phyloP scores from a whole-genome alignment of 2,329 filamentous ascomycete genomes.

The Westerdykella aurantiaca region DNA sequence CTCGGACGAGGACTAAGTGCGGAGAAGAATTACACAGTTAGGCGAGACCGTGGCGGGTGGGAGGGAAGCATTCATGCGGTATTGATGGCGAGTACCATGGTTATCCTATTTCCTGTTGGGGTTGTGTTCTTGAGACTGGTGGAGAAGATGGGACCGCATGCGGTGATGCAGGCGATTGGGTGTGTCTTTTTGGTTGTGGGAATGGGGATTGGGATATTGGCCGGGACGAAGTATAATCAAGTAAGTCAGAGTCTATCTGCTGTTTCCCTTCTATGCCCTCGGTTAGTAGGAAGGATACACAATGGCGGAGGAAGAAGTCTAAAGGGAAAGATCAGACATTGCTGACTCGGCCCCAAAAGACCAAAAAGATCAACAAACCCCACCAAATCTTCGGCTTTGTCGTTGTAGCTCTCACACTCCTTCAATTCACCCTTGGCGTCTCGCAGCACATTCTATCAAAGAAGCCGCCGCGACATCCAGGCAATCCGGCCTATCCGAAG shows the following conservation, averaged over 20 bases:
- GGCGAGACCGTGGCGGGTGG: constrained; percentile 20
- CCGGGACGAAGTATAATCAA: constrained; percentile 51
- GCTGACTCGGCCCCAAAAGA: constrained; percentile 35
- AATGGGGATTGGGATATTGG: constrained; percentile 48
- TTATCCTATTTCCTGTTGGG: constrained; percentile 53
- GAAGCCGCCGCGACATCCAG: constrained; percentile 7
- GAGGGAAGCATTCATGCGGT: constrained; percentile 29
- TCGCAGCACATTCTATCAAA: constrained; percentile 12
- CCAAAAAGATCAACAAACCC: constrained; percentile 47
- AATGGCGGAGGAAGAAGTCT: no score
- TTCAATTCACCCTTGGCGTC: constrained; percentile 14
- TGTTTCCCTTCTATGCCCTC: not conserved
- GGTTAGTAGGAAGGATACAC: no score
- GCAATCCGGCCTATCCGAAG: not conserved
- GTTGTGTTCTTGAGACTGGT: constrained; percentile 50
- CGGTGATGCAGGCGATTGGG: constrained; percentile 48
- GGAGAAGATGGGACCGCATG: constrained; percentile 52
- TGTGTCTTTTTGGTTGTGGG: constrained; percentile 47
- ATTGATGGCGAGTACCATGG: constrained; percentile 53
- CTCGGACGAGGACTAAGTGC: not conserved
- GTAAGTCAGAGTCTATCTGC: constrained; percentile 37
- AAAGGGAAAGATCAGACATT: not conserved
- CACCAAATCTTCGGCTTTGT: constrained; percentile 18
- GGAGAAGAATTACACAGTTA: not conserved
- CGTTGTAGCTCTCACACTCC: constrained; percentile 8